Evolutionary conservation across 805 yeast species (phyloP), one percentile per base, ranked within the genome.

Genomic region (Candida ascalaphidarum): DNA sequence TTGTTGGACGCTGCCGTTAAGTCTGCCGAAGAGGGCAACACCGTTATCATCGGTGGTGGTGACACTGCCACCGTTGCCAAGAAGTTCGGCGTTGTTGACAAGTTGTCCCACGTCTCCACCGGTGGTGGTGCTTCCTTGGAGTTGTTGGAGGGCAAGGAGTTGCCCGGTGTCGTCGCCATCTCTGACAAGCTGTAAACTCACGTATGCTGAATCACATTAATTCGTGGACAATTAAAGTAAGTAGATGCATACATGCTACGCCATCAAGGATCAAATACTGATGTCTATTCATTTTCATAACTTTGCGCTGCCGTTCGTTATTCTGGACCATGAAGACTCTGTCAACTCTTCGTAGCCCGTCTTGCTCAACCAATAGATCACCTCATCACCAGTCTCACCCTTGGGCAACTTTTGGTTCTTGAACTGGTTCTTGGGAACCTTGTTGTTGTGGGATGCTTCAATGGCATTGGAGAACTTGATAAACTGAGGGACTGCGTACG

Each of bases 81-180:
- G 85, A 92, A 92, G 74, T 92, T 69, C 68, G 96, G 96, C 59
- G 96, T 80, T 44, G 88, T 84, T 49, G 95, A 84, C 59, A 84
- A 92, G 74, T 76, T 92, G 53, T 85, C 96, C 30, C 98, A 92
- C 66, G 96, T 92, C 46, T 89, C 97, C 46, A 92, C 98, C 41
- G 98, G 98, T 70, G 98, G 98, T 70, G 98, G 98, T 75, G 98
- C 98, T 46, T 89, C 97, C 40, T 77, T 92, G 60, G 98, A 92
- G 71, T 80, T 92, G 58, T 78, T 92, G 58, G 98, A 92, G 74
- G 98, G 98, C 70, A 92, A 92, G 78, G 92, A 73, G 50, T 76
- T 92, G 52, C 98, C 98, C 52, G 98, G 98, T 77, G 97, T 92
- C 48, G 77, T 71, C 54, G 94, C 88, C 66, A 78, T 88, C 50